phyloP scores from a whole-genome alignment of 108 stramenopile species.

The Schizochytrium sp. region DNA sequence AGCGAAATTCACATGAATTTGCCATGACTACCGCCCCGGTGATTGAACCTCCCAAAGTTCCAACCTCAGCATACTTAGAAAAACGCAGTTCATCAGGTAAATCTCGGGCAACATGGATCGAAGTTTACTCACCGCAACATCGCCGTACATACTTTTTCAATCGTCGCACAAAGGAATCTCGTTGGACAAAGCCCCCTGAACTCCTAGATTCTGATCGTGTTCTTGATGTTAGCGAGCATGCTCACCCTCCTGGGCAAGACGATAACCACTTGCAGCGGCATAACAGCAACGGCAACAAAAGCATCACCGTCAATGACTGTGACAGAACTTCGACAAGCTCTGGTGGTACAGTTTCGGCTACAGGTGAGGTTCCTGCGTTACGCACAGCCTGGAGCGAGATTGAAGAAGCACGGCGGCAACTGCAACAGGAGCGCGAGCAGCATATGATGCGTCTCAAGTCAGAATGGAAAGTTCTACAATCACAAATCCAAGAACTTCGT shows the following conservation, averaged over 20 bases:
- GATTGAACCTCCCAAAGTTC: background rate
- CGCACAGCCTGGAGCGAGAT: conserved; percentile 42
- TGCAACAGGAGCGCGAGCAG: conserved; percentile 57
- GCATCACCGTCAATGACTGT: background rate
- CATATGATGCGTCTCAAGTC: conserved; percentile 21
- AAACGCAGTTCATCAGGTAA: background rate
- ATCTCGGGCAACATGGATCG: conserved; percentile 16
- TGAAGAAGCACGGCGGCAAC: conserved; percentile 22
- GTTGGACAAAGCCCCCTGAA: conserved; percentile 45
- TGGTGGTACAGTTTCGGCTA: background rate
- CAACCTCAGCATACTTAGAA: background rate
- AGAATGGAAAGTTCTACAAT: conserved; percentile 45
- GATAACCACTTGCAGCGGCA: too few species aligned
- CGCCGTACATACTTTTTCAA: conserved; percentile 59
- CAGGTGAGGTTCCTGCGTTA: conserved; percentile 37
- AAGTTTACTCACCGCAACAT: conserved; percentile 49
- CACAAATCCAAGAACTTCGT: conserved; percentile 37
- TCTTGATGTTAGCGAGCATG: background rate
- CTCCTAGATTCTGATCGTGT: background rate
- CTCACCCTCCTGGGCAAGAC: background rate
- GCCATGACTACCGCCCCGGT: background rate
- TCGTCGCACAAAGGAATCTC: conserved; percentile 39
- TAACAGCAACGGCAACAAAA: background rate
- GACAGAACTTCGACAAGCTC: conserved; percentile 18
- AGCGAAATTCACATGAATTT: background rate